phyloP scores from a whole-genome alignment of 768 basidiomycete species.

The Boletus bicolor region DNA sequence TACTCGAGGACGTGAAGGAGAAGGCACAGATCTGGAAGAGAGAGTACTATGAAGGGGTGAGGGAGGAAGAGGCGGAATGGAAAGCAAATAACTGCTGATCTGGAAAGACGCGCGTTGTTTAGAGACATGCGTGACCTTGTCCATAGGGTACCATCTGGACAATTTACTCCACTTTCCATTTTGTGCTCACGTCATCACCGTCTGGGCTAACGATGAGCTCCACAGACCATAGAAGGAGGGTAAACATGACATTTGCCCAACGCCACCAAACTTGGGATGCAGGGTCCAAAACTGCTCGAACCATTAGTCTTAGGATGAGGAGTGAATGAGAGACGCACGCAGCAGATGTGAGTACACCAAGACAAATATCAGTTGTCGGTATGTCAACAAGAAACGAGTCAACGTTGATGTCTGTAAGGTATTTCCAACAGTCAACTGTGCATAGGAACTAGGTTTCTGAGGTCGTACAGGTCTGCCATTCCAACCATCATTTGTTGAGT shows the following conservation, averaged over 20 bases:
- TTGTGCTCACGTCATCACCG: slow-evolving; percentile 61
- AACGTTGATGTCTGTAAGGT: slow-evolving; percentile 65
- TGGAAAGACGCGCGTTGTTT: slow-evolving; percentile 1
- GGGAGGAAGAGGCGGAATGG: slow-evolving; percentile 63
- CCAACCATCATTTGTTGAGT: slow-evolving; percentile 59
- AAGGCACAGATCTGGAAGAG: slow-evolving; percentile 90
- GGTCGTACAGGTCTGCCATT: slow-evolving; percentile 63
- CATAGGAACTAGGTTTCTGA: background rate
- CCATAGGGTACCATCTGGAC: slow-evolving; percentile 7
- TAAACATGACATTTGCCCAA: slow-evolving; percentile 89
- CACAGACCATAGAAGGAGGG: slow-evolving; percentile 76
- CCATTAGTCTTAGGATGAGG: background rate
- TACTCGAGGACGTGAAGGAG: slow-evolving; percentile 83
- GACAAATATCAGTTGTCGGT: slow-evolving; percentile 80
- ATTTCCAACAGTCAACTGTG: slow-evolving; percentile 10
- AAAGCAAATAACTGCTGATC: slow-evolving; percentile 50
- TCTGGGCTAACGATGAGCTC: slow-evolving; percentile 79
- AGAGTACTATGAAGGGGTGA: slow-evolving; percentile 76
- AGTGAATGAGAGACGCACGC: slow-evolving; percentile 44
- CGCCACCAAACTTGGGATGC: slow-evolving; percentile 94
- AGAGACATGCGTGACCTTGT: slow-evolving; percentile 4
- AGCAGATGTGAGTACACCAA: slow-evolving; percentile 86
- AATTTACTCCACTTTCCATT: slow-evolving; percentile 71
- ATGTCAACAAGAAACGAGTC: slow-evolving; percentile 72
- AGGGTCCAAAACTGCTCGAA: slow-evolving; percentile 67